A percentile compares a stretch with the other conserved stretches of the same genome.
Conservation (phyloP, 306 rosid species). For the Aeschynomene evenia region DNA sequence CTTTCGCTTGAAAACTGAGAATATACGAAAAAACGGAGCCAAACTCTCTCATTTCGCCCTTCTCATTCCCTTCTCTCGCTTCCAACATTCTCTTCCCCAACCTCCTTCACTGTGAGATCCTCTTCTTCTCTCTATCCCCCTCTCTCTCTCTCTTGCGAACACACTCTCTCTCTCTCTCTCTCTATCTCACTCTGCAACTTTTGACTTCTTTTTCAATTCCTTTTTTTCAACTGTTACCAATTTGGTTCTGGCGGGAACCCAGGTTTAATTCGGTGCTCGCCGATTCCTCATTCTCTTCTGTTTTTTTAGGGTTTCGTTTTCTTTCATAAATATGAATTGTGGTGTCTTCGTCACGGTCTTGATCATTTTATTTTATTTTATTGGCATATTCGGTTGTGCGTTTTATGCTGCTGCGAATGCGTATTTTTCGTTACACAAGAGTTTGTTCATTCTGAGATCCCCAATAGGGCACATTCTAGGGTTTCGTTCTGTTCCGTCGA, state of each 20-base stretch:
- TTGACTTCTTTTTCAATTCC: neutral
- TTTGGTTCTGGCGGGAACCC: constrained; percentile 45
- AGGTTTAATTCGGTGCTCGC: neutral
- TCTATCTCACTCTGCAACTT: constrained; percentile 4
- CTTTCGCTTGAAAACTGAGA: constrained; percentile 26
- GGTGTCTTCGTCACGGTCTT: neutral
- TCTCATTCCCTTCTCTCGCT: neutral
- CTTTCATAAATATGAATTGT: neutral
- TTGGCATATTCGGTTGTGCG: neutral
- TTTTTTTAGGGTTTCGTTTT: neutral
- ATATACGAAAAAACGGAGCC: constrained; percentile 31
- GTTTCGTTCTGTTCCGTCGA: constrained; percentile 28
- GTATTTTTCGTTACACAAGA: neutral
- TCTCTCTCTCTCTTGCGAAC: neutral
- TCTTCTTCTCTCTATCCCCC: constrained; percentile 2
- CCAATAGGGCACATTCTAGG: constrained; percentile 32
- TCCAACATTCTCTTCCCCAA: constrained; percentile 27
- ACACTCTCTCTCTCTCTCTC: constrained; percentile 6
- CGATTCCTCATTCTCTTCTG: neutral
- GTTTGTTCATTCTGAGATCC: constrained; percentile 23
- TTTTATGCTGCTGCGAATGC: neutral
- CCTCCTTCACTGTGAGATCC: constrained; percentile 38
- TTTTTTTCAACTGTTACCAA: constrained; percentile 11
- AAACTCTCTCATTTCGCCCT: constrained; percentile 8
- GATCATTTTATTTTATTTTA: neutral